Evolutionary conservation across 2,329 filamentous ascomycete genomes (phyloP), one percentile per base, ranked within the genome.

Genomic region (Cucurbitaria berberidis): DNA sequence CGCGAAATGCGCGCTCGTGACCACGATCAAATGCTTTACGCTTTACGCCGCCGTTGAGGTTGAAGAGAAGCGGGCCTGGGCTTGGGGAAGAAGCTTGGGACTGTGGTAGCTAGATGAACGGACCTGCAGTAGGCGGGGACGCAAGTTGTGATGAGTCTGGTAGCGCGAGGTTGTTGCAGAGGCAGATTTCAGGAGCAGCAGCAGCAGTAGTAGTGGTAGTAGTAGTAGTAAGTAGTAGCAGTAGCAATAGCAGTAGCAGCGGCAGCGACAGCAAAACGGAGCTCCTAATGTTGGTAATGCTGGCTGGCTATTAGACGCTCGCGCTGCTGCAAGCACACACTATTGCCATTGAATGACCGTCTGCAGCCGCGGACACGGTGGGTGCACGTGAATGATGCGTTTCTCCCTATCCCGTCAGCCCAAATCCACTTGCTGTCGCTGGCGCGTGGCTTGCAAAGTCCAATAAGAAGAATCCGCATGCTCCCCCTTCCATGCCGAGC

Each of bases 341-440:
- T 34, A 34, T 34, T 34, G 30, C n/a, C 4, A 43, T n/a, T 5
- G 15, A 30, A 30, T 38, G 47, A 43, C 55, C 47, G 22, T 42
- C 36, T 50, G 50, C 42, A 45, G 51, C 56, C 55, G 46, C 60
- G 47, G 50, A 57, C 53, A 46, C n/a, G n/a, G 51, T 45, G 45
- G 32, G 53, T 63, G 59, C 63, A 64, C 63, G 61, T 66, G 63
- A 64, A 59, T 36, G 40, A 48, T 54, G 52, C 59, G 56, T 61
- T 55, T 51, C 48, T 53, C 54, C 55, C 53, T 59, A 51, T 51
- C 57, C 61, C 57, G 52, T 53, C 54, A 60, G 57, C 57, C 62
- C 53, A 62, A 53, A 57, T 39, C 60, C 60, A 62, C 62, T 60
- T 49, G 55, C 56, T 36, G 55, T 59, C 55, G 55, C 53, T 59